phyloP scores from a whole-genome alignment of 2,329 filamentous ascomycete species.

The Botrytis porri region DNA sequence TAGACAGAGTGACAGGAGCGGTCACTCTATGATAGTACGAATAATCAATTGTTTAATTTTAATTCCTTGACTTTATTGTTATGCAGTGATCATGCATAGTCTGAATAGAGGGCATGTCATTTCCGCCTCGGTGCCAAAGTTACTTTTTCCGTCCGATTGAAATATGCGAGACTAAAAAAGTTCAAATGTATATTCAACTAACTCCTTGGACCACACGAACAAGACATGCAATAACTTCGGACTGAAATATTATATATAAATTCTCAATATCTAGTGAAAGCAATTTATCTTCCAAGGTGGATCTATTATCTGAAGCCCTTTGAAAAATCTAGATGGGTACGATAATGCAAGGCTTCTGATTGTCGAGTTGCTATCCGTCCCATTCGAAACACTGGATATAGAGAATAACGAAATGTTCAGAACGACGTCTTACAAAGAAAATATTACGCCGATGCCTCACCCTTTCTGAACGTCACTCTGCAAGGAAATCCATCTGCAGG shows the following conservation, averaged over 20 bases:
- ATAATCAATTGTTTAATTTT: too few species aligned
- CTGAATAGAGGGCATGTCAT: neutral
- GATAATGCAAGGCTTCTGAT: neutral
- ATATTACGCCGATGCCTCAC: neutral
- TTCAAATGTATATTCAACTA: neutral
- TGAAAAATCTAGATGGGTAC: neutral
- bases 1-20: neutral
- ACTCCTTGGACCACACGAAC: neutral
- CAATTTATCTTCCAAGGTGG: too few species aligned
- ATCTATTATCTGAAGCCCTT: neutral
- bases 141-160: neutral
- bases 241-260: neutral
- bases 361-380: neutral
- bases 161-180: neutral
- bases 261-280: neutral
- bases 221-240: neutral
- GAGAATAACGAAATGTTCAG: neutral
- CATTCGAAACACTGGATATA: neutral
- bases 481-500: slow-evolving; percentile 18
- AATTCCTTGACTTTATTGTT: neutral
- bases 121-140: neutral
- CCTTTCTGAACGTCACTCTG: slow-evolving; percentile 4
- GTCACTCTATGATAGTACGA: neutral
- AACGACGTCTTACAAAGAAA: neutral
- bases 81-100: neutral